These are phyloP conservation scores for Omphalea diandra DNA, from an alignment of 441 rosid genomes.

Conservation along the genomic window DNA sequence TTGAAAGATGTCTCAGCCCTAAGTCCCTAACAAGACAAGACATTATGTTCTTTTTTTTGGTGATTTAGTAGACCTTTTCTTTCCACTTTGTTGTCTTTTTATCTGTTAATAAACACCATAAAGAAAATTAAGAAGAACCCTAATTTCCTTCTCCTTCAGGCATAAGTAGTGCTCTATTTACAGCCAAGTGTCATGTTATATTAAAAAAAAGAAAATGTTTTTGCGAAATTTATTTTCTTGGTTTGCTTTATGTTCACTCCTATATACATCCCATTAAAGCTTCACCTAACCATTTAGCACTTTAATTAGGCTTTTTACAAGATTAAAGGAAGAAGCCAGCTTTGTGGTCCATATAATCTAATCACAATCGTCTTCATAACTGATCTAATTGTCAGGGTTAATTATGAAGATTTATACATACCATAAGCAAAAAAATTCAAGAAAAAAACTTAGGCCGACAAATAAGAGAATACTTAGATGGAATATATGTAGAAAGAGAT, in stretches of 20 bases:
- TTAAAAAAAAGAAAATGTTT: too few relatives aligned
- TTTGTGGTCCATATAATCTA: constrained; percentile 6
- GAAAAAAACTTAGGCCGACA: background rate
- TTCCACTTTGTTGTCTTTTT: constrained; percentile 13
- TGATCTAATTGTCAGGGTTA: background rate
- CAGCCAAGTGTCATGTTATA: background rate
- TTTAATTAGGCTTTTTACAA: constrained; percentile 4
- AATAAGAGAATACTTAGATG: background rate
- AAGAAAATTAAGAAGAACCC: constrained; percentile 21
- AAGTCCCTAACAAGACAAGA: constrained; percentile 26
- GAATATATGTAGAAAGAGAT: constrained; percentile 19
- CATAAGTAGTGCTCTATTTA: background rate
- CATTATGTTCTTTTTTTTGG: constrained; percentile 18
- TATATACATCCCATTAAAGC: constrained; percentile 16
- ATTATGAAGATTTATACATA: background rate
- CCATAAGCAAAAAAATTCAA: background rate
- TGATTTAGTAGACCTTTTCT: constrained; percentile 18
- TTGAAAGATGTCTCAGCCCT: too few relatives aligned
- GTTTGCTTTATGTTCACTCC: background rate
- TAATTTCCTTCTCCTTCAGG: constrained; percentile 29
- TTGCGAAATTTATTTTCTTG: background rate
- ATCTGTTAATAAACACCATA: too few relatives aligned
- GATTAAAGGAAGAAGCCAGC: background rate
- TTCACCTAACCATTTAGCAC: constrained; percentile 22
- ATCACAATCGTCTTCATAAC: background rate